Evolutionary conservation across 2,329 filamentous ascomycete species (phyloP), one percentile per base, ranked within the genome.

Genomic region (Apiospora pterosperma): DNA sequence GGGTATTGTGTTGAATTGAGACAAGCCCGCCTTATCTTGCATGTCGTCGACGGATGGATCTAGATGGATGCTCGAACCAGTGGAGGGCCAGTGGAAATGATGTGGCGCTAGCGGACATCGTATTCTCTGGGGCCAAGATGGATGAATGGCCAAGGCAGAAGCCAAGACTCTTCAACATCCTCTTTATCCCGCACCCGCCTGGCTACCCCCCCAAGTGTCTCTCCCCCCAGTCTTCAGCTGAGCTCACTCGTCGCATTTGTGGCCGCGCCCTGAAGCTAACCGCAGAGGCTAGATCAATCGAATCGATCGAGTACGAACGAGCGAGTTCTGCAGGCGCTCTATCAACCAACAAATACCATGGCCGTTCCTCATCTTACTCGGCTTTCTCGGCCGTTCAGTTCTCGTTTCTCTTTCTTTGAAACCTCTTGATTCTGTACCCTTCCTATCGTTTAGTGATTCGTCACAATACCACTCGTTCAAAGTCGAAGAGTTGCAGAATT

Each of bases 51-150:
- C 48, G 31, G 25, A 34, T n/a, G 28, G 28, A 55, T 55, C 48
- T n/a, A 34, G 48, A 55, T 55, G 41, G n/a, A 55, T 55, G 48
- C 48, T 16, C 48, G 12, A 52, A 31, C 25, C 44, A 5, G 44
- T 16, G 44, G 44, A 34, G 19, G 59, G 59, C 25, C 10, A 41
- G 59, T 61, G 59, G 59, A 61, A 61, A 61, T 61, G 14, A 28
- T 41, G 59, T 61, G 59, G 59, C 59, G 36, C 59, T 41, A 61
- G 23, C 23, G 6, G 28, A 36, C 21, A 36, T 61, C 36, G 59
- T 61, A 60, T 61, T 61, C 36, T 41, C 8, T 25, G 34, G 23
- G 36, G 59, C 59, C 59, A 61, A 61, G 59, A 3, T 41, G 59
- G 59, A 21, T 12, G 59, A 36, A 28, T 19, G 41, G 23, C n/a